Evolutionary conservation across 306 rosid species (phyloP), one percentile per base, ranked within the genome.

Genomic region (Rosa multiflora): DNA sequence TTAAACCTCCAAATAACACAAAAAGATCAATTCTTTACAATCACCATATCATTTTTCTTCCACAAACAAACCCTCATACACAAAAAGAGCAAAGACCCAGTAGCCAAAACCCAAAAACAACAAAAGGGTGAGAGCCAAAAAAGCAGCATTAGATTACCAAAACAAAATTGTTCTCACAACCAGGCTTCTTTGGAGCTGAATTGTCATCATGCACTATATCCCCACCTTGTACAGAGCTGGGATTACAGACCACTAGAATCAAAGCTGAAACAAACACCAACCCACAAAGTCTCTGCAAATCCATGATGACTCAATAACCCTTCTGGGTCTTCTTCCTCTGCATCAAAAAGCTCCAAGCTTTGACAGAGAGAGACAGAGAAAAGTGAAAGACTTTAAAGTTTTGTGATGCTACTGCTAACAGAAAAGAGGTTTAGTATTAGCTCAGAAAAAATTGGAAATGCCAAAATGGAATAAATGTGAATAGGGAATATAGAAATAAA

Each of bases 101-200:
- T 18, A 21, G 21, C 14, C 13, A 76, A 72, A 76, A 76, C 86
- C 48, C 68, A 48, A 39, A 75, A 70, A 64, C 3, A 44, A 59
- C 76, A 85, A 76, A 85, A 14, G 76, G 78, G 47, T 32, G 48
- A 68, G 40, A 10, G 35, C 39, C 17, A 32, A 63, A 49, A 83
- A 83, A 76, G 42, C 70, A 68, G 67, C 73, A 77, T 20, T 70
- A 76, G 79, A 48, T 43, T 79, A 95, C 99, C 90, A 95, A 85
- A 87, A 95, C 96, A 76, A 95, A 93, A 82, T 88, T 85, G 82
- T 95, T 95, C 70, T 73, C 91, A 77, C 97, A 93, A 70, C 98
- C 96, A n/a, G 98, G 97, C 81, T 91, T 91, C 86, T 90, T 93
- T 51, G 98, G 99, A 81, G 96, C 82, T 44, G 85, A 86, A 78